Evolutionary conservation across 2,329 filamentous ascomycete species (phyloP), one percentile per base, ranked within the genome.

Genomic region (Scedosporium boydii): DNA sequence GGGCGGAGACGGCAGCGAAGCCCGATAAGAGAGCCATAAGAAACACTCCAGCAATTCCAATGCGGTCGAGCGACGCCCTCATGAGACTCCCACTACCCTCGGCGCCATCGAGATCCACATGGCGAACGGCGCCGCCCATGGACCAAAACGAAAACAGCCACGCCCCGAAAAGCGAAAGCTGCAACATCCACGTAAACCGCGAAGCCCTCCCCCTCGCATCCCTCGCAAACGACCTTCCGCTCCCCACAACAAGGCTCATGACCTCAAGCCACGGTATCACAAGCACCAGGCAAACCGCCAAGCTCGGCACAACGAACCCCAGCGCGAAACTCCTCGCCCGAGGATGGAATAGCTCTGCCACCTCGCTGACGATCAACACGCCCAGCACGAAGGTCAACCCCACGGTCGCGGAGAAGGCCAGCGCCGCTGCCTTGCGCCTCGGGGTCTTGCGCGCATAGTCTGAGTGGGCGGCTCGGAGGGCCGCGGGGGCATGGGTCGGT

Each of bases 21-120:
- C 91, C 91, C 6, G 91, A 91, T n/a, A 96, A 78, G 14, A 93
- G 81, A 16, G 91, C 91, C 90, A 96, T 96, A 61, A 95, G 76
- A 58, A 88, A 87, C 62, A 95, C 91, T 3, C 91, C 91, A 65
- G 96, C 91, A 48, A 96, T 87, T 12, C 91, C 91, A 27, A 96
- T 86, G 55, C 91, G 76, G 71, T 87, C 84, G 42, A 88, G 75
- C 66, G 84, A 87, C 7, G 80, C 84, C 53, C 80, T 75, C 16
- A 78, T 78, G 14, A 76, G 68, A 21, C 51, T 38, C 34, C 34
- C 10, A 14, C 34, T 55, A 14, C 18, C 21, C 18, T 55, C 48
- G 29, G 44, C 59, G 16, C 63, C 44, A n/a, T 59, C 51, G 23
- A 55, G 10, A 14, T 55, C 51, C 12, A 55, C 51, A 27, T 59